Evolutionary conservation across 805 yeast species (phyloP), one percentile per base, ranked within the genome.

Genomic region (Barnettozyma populi): DNA sequence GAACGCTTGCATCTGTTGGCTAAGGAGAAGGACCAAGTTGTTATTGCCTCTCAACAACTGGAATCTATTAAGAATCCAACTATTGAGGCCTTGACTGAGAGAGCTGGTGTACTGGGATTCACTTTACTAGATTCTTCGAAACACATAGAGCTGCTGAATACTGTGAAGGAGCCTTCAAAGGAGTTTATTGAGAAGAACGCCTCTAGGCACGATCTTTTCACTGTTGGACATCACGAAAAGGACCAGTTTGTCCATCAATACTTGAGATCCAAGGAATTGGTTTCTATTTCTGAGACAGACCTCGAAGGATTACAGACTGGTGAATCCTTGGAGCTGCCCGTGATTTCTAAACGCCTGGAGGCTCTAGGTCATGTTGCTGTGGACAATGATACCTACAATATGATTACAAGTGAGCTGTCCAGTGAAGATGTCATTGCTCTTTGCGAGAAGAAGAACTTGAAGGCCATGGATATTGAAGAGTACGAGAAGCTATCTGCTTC

Each of bases 381-480:
- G 4, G 53, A 46, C 11, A 36, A 39, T 7, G 44, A 35, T 8
- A 46, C 43, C 13, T 50, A 50, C 44, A 46, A 46, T 2, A 47
- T 47, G 8, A 19, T 52, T 16, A 24, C 34, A n/a, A 24, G 43
- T n/a, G 46, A 41, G 14, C 39, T 56, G 5, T 41, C 49, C 18
- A 49, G 55, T 36, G 52, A 52, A 20, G 63, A 62, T 19, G 53
- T 62, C 11, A 48, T 52, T 19, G 49, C 52, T 5, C 47, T 57
- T 1, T 51, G 57, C 29, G 42, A 54, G 19, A 60, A 52, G 14
- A 53, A 56, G 50, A 57, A 32, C 16, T 41, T 41, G 43, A 19
- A 18, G 24, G 35, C 36, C 5, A 36, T 65, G 8, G 53, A 55
- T 4, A 48, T 46, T 25, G 52, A 54, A 23, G 64, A 62, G 43